phyloP scores from a whole-genome alignment of 192 early-diverging fungal genomes.

The Podila minutissima region DNA sequence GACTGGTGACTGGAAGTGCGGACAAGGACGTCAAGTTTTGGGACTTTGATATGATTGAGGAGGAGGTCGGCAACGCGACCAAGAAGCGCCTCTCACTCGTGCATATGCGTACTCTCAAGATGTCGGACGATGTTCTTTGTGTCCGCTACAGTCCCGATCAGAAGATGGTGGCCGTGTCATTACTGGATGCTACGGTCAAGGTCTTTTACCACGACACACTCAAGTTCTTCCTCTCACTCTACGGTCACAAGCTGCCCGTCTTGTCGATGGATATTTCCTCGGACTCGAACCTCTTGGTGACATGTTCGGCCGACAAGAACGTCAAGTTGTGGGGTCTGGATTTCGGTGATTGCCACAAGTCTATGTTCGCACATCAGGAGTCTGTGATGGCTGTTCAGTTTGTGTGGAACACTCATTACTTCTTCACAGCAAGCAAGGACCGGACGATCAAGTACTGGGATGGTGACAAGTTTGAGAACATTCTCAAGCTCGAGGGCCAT shows the following conservation, averaged over 20 bases:
- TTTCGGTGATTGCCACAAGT: conserved; percentile 99
- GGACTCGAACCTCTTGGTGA: conserved; percentile 90
- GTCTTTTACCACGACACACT: conserved; percentile 96
- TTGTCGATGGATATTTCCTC: conserved; percentile 98
- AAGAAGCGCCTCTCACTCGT: conserved; percentile 77
- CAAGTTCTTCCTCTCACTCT: conserved; percentile 96
- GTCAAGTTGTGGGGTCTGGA: conserved; percentile 99
- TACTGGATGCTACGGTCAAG: conserved; percentile 96
- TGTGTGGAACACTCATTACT: conserved; percentile 95
- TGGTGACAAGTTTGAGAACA: conserved; percentile 96
- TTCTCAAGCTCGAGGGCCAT: conserved; percentile 92
- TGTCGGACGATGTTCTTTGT: conserved; percentile 94
- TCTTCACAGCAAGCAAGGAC: conserved; percentile 94
- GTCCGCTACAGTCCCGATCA: conserved; percentile 88
- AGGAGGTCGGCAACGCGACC: conserved; percentile 30
- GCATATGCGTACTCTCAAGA: conserved; percentile 91
- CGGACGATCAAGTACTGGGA: conserved; percentile 95
- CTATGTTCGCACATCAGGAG: conserved; percentile 94
- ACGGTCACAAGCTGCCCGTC: conserved; percentile 98
- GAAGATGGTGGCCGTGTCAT: conserved; percentile 87
- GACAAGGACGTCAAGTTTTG: conserved; percentile 99
- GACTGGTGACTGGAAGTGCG: conserved; percentile 90
- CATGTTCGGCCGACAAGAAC: conserved; percentile 97
- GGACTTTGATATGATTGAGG: conserved; percentile 86
- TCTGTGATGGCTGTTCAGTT: conserved; percentile 88